Base-by-base conservation (phyloP, 441 rosid species). In the Mallotus repandus region DNA sequence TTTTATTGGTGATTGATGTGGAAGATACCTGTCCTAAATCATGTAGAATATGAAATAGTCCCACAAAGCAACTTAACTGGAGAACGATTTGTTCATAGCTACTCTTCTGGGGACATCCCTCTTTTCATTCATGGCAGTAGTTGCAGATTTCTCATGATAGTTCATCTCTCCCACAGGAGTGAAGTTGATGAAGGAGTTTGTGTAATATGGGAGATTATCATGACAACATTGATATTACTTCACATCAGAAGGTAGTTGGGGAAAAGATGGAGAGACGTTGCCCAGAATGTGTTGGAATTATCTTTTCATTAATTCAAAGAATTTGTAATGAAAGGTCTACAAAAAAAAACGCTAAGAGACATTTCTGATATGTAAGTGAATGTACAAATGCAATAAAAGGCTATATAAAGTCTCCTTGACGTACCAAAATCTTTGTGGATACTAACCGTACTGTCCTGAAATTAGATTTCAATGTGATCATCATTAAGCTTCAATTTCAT, bases 401-500 rank as follows among this genome's bases (percentile, higher is more conserved):
- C 64, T 78, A 12, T 78, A 12, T 55, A 56, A 61, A 63, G 66
- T 66, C 69, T 77, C 78, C 73, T 61, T 67, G 43, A 63, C 76
- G 46, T 74, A 66, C 74, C 81, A 69, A 79, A 78, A 76, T 71
- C 81, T 77, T 74, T 63, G 83, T 72, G 38, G 29, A 68, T 50
- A 70, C 63, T 15, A 64, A 71, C 63, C 38, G 48, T 56, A 57
- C 52, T 66, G 69, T 32, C 68, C 64, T 38, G 80, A 66, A 64
- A 64, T 55, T 74, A 76, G 69, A 63, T 18, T 56, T 66, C 73
- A n/a, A 72, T 50, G 70, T 49, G 73, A 75, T 68, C 74, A 32
- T 66, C 14, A 14, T 19, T 48, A 29, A 41, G 22, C 9, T 45
- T 66, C 46, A 32, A 71, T 71, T 41, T 50, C 66, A 50, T 58